Base-by-base conservation (phyloP, 108 stramenopile species). In the Conticribra weissflogii region DNA sequence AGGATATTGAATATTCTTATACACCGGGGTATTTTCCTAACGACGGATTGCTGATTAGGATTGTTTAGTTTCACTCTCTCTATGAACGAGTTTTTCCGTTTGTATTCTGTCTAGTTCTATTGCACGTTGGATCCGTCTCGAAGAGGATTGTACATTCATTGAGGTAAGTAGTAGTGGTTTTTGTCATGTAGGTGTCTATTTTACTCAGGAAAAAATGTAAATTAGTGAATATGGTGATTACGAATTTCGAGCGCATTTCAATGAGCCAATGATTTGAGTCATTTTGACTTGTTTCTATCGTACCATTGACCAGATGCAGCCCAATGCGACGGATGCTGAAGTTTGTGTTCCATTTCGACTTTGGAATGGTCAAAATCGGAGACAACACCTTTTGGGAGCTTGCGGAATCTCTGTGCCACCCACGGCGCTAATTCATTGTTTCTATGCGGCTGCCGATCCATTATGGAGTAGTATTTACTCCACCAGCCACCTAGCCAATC, bases 401-500 rank as follows among this genome's bases (percentile, higher is more conserved):
- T 31, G n/a, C 68, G 44, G 51, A 64, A 77, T 49, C 76, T 46
- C 48, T 56, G 57, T 33, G 76, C 76, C 17, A 52, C 76, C 76
- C 76, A 77, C 9, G 76, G 76, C 19, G 76, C 76, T 55, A 77
- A 52, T 36, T 77, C 76, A 30, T 45, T 63, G 16, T 34, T 77
- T 14, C 68, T 61, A 23, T 77, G 62, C 3, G 76, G 76, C 45
- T 77, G 54, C 36, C 76, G 53, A 21, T 27, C 32, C 68, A 65
- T 77, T 22, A 77, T 48, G 33, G 68, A 28, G 47, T 77, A 77
- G 30, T 77, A 77, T 64, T 79, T 74, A 21, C 72, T 74, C 78
- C 78, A 79, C 72, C 72, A 79, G 0, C 78, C 78, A 0, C 78
- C 78, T 30, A 79, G 36, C 66, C 72, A 68, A 21, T 68, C 36